Base-by-base conservation (phyloP, 192 early-diverging fungal species). In the Backusella tarrabulga region DNA sequence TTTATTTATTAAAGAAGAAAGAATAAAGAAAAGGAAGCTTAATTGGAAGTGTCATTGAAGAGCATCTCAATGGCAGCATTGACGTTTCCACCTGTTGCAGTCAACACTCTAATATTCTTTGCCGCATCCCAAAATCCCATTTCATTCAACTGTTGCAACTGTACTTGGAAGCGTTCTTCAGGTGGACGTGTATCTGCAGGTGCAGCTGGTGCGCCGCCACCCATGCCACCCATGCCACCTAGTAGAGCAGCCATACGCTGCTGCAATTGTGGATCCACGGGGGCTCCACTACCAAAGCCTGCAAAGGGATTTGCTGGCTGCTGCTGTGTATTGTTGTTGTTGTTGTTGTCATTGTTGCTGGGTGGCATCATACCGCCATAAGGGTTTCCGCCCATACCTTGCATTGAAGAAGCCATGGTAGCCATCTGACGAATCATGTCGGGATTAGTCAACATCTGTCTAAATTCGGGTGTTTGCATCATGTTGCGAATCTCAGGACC, bases 111-210 rank as follows among this genome's bases (percentile, higher is more conserved):
- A 74, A 99, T 93, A 78, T 99, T 99, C 84, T 94, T 92, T 34
- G 88, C 85, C 2, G 92, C 92, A 81, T 97, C 92, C 81, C 85
- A 94, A 81, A 99, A 96, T 21, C 98, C 98, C 98, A 99, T 99
- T 34, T 99, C 98, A 77, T 88, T 93, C 80, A 92, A 83, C 84
- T 92, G 93, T 81, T 93, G 92, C 67, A 97, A 87, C 85, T 98
- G 95, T 12, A 85, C 83, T 80, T 90, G 88, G 76, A 87, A 93
- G 17, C 92, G 85, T 36, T 88, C 87, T 79, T 92, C 91, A 44
- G 91, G 91, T n/a, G 88, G 84, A 54, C 82, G 76, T 23, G 60
- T 73, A 68, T 80, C 79, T 42, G 76, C 44, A 34, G 68, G 63
- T 14, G 77, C 56, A n/a, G 83, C 66, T n/a, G 84, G 74, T 42